These are phyloP conservation scores for Phoma herbarum DNA, from an alignment of 2,329 filamentous ascomycete species.

Conservation along the genomic window DNA sequence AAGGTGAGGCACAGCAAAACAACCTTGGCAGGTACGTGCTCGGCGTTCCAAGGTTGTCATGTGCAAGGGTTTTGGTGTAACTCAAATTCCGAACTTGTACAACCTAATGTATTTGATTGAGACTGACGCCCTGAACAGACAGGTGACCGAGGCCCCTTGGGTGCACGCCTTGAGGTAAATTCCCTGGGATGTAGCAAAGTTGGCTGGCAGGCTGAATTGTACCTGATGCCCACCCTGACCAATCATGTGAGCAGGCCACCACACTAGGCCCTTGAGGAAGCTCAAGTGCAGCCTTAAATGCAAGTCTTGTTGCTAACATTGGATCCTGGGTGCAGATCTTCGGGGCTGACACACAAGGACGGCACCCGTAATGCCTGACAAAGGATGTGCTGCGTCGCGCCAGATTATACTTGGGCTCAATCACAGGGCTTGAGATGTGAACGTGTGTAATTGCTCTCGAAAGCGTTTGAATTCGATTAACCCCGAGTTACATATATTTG, in stretches of 20 bases:
- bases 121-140: not conserved
- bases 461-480: too few species aligned
- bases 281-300: not conserved
- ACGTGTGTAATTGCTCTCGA: too few species aligned
- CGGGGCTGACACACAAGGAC: not conserved
- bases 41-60: slow-evolving; percentile 1
- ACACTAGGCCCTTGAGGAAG: not conserved
- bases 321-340: not conserved
- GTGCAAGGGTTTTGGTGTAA: slow-evolving; percentile 3
- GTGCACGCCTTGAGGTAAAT: not conserved
- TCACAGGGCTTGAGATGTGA: too few species aligned
- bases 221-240: not conserved
- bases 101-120: not conserved
- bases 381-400: not conserved
- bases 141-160: not conserved
- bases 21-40: not conserved
- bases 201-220: not conserved
- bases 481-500: too few species aligned
- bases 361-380: not conserved
- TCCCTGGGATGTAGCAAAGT: not conserved
- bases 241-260: not conserved
- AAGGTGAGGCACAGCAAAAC: not conserved
- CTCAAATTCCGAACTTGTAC: not conserved
- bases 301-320: not conserved
- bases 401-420: too few species aligned